Evolutionary conservation across 257 asterid species (phyloP), one percentile per base, ranked within the genome.

Genomic region (Solanum okadae): DNA sequence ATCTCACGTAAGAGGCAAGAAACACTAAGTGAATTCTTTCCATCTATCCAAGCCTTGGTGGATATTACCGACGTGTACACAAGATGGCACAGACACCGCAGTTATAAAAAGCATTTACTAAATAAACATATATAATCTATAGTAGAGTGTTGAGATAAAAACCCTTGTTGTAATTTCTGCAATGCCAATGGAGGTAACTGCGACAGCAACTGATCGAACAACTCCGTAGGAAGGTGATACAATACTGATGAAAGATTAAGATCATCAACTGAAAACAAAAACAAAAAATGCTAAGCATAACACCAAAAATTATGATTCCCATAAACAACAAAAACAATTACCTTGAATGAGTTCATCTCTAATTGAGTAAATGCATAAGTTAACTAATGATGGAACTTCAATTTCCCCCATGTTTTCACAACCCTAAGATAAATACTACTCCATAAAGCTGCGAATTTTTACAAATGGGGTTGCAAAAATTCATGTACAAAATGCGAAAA

Each of bases 101-200:
- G 14, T 63, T 63, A 4, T 10, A 23, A 23, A 49, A 23, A 81
- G 8, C 10, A 1, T 63, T 76, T 52, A 79, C 35, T 14, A 35
- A 31, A 10, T 12, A 73, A 42, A 44, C 71, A 77, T 38, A 73
- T 35, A 86, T 29, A 85, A 88, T 42, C 52, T 27, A n/a, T 27
- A 20, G 18, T 31, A 78, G 44, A 27, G 63, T 85, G 31, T 77
- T 25, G 34, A 88, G 91, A 97, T 93, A 90, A 95, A 98, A 93
- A 83, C 63, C 91, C 85, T 23, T 89, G 91, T 29, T 93, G 95
- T 81, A 96, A 84, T 89, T 90, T 93, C 42, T 93, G 94, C 94
- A 96, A 91, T 0, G 97, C 95, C 86, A 95, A 68, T 22, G 98
- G 98, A 87, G 95, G 93, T 91, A 96, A 89, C 86, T 88, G 94